These are phyloP conservation scores for Colletotrichum destructivum DNA, from an alignment of 2,329 filamentous ascomycete species.

Conservation along the genomic window DNA sequence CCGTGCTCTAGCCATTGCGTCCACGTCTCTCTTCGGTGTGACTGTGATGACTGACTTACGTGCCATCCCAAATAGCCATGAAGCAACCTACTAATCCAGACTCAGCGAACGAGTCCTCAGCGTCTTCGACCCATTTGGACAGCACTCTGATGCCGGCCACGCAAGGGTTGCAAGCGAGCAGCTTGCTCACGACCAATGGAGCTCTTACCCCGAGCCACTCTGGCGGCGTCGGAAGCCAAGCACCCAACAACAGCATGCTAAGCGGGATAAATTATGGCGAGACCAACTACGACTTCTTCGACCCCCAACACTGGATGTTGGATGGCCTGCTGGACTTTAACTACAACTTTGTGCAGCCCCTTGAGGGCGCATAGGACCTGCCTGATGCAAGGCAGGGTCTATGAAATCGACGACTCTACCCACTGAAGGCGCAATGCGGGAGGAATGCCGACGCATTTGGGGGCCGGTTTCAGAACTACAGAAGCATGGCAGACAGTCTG, in stretches of 20 bases:
- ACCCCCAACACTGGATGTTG: conserved; percentile 93
- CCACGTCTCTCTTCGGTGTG: conserved; percentile 44
- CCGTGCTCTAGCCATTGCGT: conserved; percentile 41
- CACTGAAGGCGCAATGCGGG: neutral
- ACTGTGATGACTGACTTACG: conserved; percentile 47
- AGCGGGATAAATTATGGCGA: conserved; percentile 72
- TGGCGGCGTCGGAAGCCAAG: conserved; percentile 48
- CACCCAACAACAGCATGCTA: conserved; percentile 61
- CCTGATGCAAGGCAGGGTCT: neutral
- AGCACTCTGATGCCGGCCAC: conserved; percentile 69
- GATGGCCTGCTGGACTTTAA: conserved; percentile 88
- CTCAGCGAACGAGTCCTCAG: conserved; percentile 80
- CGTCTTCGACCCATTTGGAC: conserved; percentile 76
- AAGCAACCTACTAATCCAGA: conserved; percentile 91
- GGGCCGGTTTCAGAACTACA: conserved; percentile 30
- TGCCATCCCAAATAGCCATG: conserved; percentile 67
- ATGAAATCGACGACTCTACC: neutral
- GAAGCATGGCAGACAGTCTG: conserved; percentile 6
- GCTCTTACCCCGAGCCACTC: conserved; percentile 67
- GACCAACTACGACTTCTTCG: conserved; percentile 88
- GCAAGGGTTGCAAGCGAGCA: conserved; percentile 63
- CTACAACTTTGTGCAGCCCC: conserved; percentile 71
- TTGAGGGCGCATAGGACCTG: conserved; percentile 65
- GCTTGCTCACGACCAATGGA: conserved; percentile 65
- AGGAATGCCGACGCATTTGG: conserved; percentile 11